Evolutionary conservation across 768 basidiomycete genomes (phyloP), one percentile per base, ranked within the genome.

Genomic region (Tulasnella sp.): DNA sequence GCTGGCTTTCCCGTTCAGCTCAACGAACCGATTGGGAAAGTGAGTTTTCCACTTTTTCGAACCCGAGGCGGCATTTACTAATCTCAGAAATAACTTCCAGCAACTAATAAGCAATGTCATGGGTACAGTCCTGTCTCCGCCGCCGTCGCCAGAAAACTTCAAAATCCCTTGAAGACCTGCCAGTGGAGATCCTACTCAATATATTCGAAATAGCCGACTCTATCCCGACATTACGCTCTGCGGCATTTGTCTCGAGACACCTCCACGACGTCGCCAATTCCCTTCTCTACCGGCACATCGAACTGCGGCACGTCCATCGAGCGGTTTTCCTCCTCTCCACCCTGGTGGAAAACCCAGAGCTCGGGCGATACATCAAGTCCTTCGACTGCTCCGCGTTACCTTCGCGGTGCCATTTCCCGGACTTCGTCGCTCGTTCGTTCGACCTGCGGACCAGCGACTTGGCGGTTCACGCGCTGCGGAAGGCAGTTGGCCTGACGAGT

Each of bases 271-370:
- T 67, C 4, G 61, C 61, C 9, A 67, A 67, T 29, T 67, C 13
- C 61, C 61, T 67, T 35, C 13, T 67, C 4, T 67, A 67, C 61
- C 61, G 61, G 29, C 61, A 67, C 61, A 67, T 67, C 61, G 61
- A 67, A 67, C 9, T 67, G 61, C 13, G 9, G 29, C 61, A 67
- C 61, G 61, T 32, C 61, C 61, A 67, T 29, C 61, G 61, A 67
- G 61, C 61, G 61, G 13, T 35, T 26, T 35, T 35, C 29, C 61
- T 67, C 61, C 29, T 67, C 61, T 67, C 61, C 4, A 67, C 61
- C 2, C 61, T 67, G 7, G 7, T 35, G 11, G 61, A 67, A 29
- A 26, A 20, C 61, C 61, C 61, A 13, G 26, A 26, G 61, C 61
- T 67, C 61, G 61, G 26, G 11, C 29, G 29, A 29, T 18, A 67